These are phyloP conservation scores for Aspergillus brasiliensis DNA, from an alignment of 2,329 filamentous ascomycete species.

Conservation along the genomic window DNA sequence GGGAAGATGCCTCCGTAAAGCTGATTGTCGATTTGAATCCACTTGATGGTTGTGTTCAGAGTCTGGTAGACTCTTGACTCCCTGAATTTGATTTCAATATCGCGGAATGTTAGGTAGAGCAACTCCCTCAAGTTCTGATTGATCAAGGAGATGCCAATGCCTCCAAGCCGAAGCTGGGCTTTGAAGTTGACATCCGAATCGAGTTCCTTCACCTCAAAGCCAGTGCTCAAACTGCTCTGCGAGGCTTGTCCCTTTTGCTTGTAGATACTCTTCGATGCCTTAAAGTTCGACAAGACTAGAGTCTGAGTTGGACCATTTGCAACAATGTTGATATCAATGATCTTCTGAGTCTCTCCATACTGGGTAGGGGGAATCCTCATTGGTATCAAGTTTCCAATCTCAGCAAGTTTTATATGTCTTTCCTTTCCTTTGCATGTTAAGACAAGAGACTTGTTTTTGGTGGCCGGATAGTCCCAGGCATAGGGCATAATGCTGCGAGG, in stretches of 20 bases:
- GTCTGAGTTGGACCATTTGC: conserved; percentile 96
- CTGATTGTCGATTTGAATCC: conserved; percentile 99
- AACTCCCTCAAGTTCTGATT: conserved; percentile 90
- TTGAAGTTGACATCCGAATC: conserved; percentile 87
- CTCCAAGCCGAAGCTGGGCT: conserved; percentile 83
- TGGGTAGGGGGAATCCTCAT: conserved; percentile 78
- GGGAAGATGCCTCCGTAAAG: conserved; percentile 98
- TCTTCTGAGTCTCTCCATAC: conserved; percentile 70
- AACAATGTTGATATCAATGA: conserved; percentile 94
- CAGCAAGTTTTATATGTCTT: conserved; percentile 88
- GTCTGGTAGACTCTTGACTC: conserved; percentile 96
- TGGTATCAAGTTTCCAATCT: conserved; percentile 93
- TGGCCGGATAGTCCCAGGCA: conserved; percentile 97
- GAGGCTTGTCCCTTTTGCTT: conserved; percentile 62
- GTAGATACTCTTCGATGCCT: conserved; percentile 89
- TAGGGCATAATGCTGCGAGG: conserved; percentile 98
- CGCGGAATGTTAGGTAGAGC: conserved; percentile 88
- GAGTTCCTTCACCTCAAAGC: conserved; percentile 92
- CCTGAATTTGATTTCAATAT: conserved; percentile 85
- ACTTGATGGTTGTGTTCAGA: conserved; percentile 86
- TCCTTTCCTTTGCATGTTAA: conserved; percentile 78
- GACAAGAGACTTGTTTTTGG: conserved; percentile 92
- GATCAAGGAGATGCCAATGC: conserved; percentile 89
- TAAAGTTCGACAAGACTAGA: conserved; percentile 90
- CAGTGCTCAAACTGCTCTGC: conserved; percentile 62